Conservation (phyloP, 2,329 filamentous ascomycete genomes). For the Amauroascus verrucosus region DNA sequence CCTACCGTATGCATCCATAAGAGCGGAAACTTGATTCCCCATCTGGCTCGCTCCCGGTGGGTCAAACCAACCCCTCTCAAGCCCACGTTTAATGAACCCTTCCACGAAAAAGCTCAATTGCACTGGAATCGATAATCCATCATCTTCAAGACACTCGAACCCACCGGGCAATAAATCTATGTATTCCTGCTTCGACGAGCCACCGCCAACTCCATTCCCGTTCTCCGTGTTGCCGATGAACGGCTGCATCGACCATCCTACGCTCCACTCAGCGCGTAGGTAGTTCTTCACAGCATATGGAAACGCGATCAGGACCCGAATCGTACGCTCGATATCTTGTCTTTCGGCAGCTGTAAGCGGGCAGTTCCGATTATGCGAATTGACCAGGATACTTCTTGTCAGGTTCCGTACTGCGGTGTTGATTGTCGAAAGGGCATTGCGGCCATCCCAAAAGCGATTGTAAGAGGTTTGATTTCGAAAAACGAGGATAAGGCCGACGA, state of each 20-base stretch:
- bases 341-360: constrained; percentile 36
- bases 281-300: constrained; percentile 56
- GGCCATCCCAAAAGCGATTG: constrained; percentile 54
- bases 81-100: constrained; percentile 48
- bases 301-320: constrained; percentile 51
- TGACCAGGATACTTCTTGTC: constrained; percentile 45
- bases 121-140: constrained; percentile 50
- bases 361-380: constrained; percentile 30
- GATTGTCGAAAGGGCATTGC: constrained; percentile 47
- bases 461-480: constrained; percentile 56
- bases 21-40: constrained; percentile 46
- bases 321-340: constrained; percentile 48
- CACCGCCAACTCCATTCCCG: constrained; percentile 21
- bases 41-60: constrained; percentile 50
- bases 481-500: constrained; percentile 57
- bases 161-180: constrained; percentile 42
- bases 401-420: constrained; percentile 52
- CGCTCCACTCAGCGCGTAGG: constrained; percentile 51
- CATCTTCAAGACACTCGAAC: constrained; percentile 46
- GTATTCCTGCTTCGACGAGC: constrained; percentile 39
- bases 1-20: constrained; percentile 50
- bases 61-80: constrained; percentile 49
- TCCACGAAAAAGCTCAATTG: constrained; percentile 53
- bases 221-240: background rate
- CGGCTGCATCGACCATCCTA: constrained; percentile 16